Evolutionary conservation across 148 eudicot species (phyloP).

Genomic region (Persicaria maculosa): DNA sequence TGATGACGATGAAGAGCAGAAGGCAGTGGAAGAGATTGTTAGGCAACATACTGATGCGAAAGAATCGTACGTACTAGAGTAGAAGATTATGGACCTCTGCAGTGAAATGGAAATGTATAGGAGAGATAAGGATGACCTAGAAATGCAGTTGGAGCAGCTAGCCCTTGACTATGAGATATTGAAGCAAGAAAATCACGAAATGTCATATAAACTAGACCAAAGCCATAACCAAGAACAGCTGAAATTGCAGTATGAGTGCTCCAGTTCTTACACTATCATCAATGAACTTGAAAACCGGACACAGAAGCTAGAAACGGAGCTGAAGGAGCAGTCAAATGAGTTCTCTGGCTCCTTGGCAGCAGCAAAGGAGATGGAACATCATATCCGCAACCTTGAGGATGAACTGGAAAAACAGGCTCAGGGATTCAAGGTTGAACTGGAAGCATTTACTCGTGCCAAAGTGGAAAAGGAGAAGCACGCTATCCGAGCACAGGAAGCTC

Average conservation of each 20-base stretch:
- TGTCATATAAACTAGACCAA: slow-evolving; percentile 65
- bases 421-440: slow-evolving; percentile 17
- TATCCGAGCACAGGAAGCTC: slow-evolving; percentile 35
- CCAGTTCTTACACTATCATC: slow-evolving; percentile 38
- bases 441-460: slow-evolving; percentile 15
- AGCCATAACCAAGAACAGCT: slow-evolving; percentile 74
- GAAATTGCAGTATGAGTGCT: slow-evolving; percentile 75
- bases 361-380: slow-evolving; percentile 25
- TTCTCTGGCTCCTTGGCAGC: slow-evolving; percentile 23
- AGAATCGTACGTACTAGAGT: slow-evolving; percentile 56
- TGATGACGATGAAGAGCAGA: slow-evolving; percentile 68
- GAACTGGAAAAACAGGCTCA: slow-evolving; percentile 25
- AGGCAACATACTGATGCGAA: slow-evolving; percentile 60
- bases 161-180: slow-evolving; percentile 88
- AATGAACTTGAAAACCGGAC: slow-evolving; percentile 24
- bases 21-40: slow-evolving; percentile 71
- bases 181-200: slow-evolving; percentile 89
- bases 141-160: slow-evolving; percentile 95
- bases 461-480: slow-evolving; percentile 19
- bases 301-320: slow-evolving; percentile 32
- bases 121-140: slow-evolving; percentile 84
- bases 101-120: slow-evolving; percentile 69
- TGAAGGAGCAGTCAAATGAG: slow-evolving; percentile 23
- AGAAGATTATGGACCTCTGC: slow-evolving; percentile 66
- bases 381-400: slow-evolving; percentile 19